Percentiles rank a stretch among this genome's conserved stretches.
Conservation (phyloP, 2,329 filamentous ascomycete species). For the Trichothecium sympodiale region DNA sequence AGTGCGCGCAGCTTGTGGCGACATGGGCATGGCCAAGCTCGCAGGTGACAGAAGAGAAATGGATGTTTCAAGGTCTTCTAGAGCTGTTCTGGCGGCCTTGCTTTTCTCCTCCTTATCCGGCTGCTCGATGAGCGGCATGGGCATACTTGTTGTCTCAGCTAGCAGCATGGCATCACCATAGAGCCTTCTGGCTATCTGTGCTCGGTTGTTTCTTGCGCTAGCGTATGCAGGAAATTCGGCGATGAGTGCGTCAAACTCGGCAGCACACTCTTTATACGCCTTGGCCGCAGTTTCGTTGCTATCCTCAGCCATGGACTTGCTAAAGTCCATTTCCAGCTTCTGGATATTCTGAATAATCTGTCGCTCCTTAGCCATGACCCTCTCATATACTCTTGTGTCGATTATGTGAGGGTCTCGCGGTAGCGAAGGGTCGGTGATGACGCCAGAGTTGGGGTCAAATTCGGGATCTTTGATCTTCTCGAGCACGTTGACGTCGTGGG, state of each 20-base stretch:
- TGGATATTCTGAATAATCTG: conserved; percentile 44
- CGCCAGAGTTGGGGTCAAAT: conserved; percentile 40
- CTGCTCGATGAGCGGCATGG: conserved; percentile 29
- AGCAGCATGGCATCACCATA: conserved; percentile 51
- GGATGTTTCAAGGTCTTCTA: conserved; percentile 45
- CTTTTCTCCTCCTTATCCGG: conserved; percentile 24
- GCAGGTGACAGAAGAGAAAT: conserved; percentile 48
- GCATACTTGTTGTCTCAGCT: conserved; percentile 20
- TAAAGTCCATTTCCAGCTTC: conserved; percentile 41
- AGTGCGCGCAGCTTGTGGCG: conserved; percentile 52
- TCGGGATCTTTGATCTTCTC: conserved; percentile 59
- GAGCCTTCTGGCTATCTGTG: conserved; percentile 51
- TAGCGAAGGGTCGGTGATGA: conserved; percentile 42
- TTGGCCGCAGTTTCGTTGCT: conserved; percentile 24
- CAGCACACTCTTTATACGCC: conserved; percentile 36
- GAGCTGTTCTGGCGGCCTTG: conserved; percentile 25
- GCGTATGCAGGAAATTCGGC: conserved; percentile 52
- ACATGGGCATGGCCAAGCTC: conserved; percentile 40
- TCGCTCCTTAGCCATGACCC: conserved; percentile 38
- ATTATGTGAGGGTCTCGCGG: conserved; percentile 47
- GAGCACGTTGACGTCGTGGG: conserved; percentile 49
- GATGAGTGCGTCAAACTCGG: conserved; percentile 44
- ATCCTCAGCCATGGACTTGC: conserved; percentile 25
- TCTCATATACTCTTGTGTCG: conserved; percentile 38
- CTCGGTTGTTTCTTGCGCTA: conserved; percentile 64